Evolutionary conservation across 352 stramenopile species (phyloP).

Genomic region (Phytophthora vignae): DNA sequence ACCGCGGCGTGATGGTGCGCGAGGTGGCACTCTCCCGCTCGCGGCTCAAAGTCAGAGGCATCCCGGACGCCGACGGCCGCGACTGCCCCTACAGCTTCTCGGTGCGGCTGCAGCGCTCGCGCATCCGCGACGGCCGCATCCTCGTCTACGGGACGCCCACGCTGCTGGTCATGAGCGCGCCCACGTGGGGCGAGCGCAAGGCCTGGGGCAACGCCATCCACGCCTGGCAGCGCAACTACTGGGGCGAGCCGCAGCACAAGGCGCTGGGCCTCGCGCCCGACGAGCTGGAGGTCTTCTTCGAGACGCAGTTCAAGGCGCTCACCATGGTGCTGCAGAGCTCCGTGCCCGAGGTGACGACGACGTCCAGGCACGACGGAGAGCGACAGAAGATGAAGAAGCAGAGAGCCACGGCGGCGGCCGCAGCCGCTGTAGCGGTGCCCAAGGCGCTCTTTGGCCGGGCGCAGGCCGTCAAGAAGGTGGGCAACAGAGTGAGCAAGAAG

Average conservation of each 20-base stretch:
- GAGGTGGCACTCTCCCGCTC: conserved; percentile 77
- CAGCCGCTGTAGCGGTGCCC: conserved; percentile 42
- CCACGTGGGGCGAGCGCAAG: conserved; percentile 81
- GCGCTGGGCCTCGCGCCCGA: conserved; percentile 53
- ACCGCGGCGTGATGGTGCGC: conserved; percentile 69
- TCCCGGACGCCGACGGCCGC: conserved; percentile 72
- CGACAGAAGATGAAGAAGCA: conserved; percentile 20
- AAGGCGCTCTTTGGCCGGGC: conserved; percentile 62
- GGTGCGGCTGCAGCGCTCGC: conserved; percentile 71
- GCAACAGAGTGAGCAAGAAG: conserved; percentile 71
- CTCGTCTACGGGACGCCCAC: conserved; percentile 67
- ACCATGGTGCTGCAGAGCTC: conserved; percentile 54
- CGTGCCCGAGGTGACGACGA: conserved; percentile 4
- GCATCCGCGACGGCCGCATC: conserved; percentile 76
- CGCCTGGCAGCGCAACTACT: conserved; percentile 89
- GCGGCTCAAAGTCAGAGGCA: conserved; percentile 81
- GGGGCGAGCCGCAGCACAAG: conserved; percentile 78
- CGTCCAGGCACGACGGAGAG: conserved; percentile 17
- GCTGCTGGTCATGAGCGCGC: conserved; percentile 69
- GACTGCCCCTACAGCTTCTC: conserved; percentile 82
- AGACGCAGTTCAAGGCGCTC: conserved; percentile 67
- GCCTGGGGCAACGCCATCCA: conserved; percentile 90
- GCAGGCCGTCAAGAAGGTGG: conserved; percentile 68
- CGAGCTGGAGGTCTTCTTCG: conserved; percentile 80
- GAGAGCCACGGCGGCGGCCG: conserved; percentile 19